These are phyloP conservation scores for Saturnispora ahearnii DNA, from an alignment of 805 yeast genomes.

Conservation along the genomic window DNA sequence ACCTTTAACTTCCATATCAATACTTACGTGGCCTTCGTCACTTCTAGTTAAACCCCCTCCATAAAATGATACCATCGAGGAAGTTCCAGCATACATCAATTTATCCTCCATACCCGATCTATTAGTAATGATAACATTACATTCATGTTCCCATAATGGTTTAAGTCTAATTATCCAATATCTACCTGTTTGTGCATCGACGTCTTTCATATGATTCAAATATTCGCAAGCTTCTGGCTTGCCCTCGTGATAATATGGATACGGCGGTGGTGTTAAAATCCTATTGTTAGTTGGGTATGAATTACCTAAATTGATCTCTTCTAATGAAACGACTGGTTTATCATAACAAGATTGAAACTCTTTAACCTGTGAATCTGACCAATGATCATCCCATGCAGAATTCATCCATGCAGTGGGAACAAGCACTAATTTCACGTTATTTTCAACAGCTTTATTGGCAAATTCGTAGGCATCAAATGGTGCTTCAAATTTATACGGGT, in stretches of 20 bases:
- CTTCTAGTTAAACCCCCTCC: constrained; percentile 25
- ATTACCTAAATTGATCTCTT: constrained; percentile 15
- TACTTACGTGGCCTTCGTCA: constrained; percentile 15
- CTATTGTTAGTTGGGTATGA: constrained; percentile 1
- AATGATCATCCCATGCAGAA: constrained; percentile 32
- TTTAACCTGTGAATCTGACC: constrained; percentile 15
- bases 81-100: constrained; percentile 59
- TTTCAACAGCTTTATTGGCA: constrained; percentile 40
- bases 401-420: constrained; percentile 85
- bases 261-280: constrained; percentile 5
- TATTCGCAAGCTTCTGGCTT: background rate
- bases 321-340: constrained; percentile 6
- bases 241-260: background rate
- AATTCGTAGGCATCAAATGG: constrained; percentile 73
- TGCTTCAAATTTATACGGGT: constrained; percentile 76
- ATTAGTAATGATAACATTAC: constrained; percentile 50
- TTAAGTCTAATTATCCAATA: constrained; percentile 67
- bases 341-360: constrained; percentile 15
- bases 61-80: constrained; percentile 47
- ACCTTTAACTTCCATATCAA: constrained; percentile 46
- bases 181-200: constrained; percentile 23
- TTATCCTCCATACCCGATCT: constrained; percentile 71
- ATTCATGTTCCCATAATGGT: constrained; percentile 20
- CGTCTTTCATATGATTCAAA: constrained; percentile 10
- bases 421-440: constrained; percentile 46